Conservation (phyloP, 345 rosid genomes). For the Clausena lansium region DNA sequence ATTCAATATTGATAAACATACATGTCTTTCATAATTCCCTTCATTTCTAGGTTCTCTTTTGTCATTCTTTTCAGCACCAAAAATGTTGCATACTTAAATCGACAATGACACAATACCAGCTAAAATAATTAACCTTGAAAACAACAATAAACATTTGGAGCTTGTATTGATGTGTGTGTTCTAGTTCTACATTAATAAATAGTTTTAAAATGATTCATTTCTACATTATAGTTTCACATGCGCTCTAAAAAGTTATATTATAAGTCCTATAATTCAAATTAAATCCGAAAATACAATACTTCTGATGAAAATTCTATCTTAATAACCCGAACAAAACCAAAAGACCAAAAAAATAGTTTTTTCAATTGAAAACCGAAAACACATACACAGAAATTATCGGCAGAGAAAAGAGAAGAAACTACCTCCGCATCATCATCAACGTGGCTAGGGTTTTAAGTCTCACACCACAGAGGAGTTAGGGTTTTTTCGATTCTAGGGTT, state of each 20-base stretch:
- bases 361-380: neutral
- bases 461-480: neutral
- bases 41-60: neutral
- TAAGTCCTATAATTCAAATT: neutral
- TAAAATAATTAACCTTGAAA: neutral
- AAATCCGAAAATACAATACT: neutral
- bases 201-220: neutral
- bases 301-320: neutral
- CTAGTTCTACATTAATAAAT: too few relatives aligned
- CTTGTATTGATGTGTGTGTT: too few relatives aligned
- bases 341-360: neutral
- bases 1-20: neutral
- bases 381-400: neutral
- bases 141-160: too few relatives aligned
- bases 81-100: neutral
- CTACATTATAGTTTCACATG: neutral
- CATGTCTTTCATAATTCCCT: neutral
- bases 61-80: neutral
- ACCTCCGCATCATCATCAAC: neutral
- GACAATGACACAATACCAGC: neutral
- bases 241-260: neutral
- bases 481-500: neutral
- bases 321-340: neutral
- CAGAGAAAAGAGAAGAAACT: neutral
- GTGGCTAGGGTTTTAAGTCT: neutral